Evolutionary conservation across 2,329 filamentous ascomycete species (phyloP), one percentile per base, ranked within the genome.

Genomic region (Rutstroemia sydowiana): DNA sequence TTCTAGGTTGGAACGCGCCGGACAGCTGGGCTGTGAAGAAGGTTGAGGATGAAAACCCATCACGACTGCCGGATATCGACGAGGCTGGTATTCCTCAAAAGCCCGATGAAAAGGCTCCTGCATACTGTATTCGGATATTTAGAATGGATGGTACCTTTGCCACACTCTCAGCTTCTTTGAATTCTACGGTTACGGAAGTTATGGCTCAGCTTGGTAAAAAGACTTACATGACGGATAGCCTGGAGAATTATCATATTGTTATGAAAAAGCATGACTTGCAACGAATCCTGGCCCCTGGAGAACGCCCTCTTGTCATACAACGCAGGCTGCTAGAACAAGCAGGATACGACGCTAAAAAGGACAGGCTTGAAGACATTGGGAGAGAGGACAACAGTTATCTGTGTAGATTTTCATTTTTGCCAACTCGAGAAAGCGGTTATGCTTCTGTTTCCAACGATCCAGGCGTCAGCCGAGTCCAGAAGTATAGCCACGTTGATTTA

Each of bases 351-450:
- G 83, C 89, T 30, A 81, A 81, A n/a, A n/a, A n/a, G 51, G 93
- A 98, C 68, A 83, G 82, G 36, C 82, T 98, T 42, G 92, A 96
- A 66, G 93, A 97, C 57, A 81, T 98, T 48, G 93, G 93, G 26
- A 83, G 93, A 52, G 93, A 98, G 69, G 93, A 98, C 72, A 95
- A 97, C 68, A 95, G 91, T 66, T 98, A 97, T 62, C 78, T 98
- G 11, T 95, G 91, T 66, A 87, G 93, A 5, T 97, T 98, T 71
- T 89, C 93, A 54, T 98, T 98, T 69, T 75, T 96, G 53, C 91
- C 92, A 14, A 85, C 87, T 18, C 88, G 92, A 63, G 86, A 95
- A 67, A 91, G 84, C 66, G 89, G 91, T 45, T 91, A 80, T 63
- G 82, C 85, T 57, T 77, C 84, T 40, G 82, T 64, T 55, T 75